Conservation (phyloP, 345 rosid genomes). For the Gossypium stocksii region DNA sequence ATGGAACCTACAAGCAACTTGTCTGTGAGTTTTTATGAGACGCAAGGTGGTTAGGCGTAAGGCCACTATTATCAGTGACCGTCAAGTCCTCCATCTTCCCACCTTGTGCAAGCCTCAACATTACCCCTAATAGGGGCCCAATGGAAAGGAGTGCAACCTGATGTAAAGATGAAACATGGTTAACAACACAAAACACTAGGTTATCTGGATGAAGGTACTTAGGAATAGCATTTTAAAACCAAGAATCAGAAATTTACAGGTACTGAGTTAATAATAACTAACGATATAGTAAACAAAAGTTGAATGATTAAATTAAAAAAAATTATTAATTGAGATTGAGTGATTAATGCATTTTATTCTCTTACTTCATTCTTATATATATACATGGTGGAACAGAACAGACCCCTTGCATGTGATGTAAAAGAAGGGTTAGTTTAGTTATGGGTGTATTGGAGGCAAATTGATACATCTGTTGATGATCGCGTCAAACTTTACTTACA, state of each 20-base stretch:
- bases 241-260: slow-evolving; percentile 25
- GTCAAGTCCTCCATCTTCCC: slow-evolving; percentile 91
- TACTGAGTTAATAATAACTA: no score
- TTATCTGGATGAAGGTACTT: not conserved
- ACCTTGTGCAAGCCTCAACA: slow-evolving; percentile 98
- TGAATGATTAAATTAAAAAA: no score
- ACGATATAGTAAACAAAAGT: no score
- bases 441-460: no score
- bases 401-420: no score
- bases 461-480: not conserved
- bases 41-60: slow-evolving; percentile 98
- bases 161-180: slow-evolving; percentile 17
- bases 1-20: slow-evolving; percentile 93
- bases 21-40: slow-evolving; percentile 93
- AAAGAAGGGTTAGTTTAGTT: no score
- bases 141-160: slow-evolving; percentile 97
- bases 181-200: slow-evolving; percentile 3
- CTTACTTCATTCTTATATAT: no score
- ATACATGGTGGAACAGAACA: no score
- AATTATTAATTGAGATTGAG: no score
- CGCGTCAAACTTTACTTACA: not conserved
- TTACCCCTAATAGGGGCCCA: slow-evolving; percentile 99
- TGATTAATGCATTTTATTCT: no score
- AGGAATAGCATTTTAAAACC: not conserved
- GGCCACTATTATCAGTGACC: slow-evolving; percentile 84